Percentiles rank a stretch among this genome's conserved stretches.
These are phyloP conservation scores for Plasmodium gonderi DNA, from an alignment of 169 alveolate species.

Conservation along the genomic window DNA sequence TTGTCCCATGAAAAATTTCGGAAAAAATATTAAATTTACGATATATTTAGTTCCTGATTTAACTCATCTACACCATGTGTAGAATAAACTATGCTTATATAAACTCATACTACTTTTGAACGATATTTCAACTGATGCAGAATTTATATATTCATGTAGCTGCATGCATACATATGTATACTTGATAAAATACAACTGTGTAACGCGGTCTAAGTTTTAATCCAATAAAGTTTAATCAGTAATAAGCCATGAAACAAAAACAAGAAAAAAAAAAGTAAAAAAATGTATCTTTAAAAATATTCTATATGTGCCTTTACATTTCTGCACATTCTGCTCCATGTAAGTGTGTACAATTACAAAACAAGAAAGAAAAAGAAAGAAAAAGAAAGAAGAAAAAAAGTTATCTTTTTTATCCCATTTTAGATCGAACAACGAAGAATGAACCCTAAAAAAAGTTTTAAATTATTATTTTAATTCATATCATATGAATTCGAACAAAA, in stretches of 20 bases:
- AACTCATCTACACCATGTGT: not conserved
- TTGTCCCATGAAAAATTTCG: not conserved
- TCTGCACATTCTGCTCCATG: not conserved
- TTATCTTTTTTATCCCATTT: conserved; percentile 18
- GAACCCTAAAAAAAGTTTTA: conserved; percentile 49
- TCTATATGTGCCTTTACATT: not conserved
- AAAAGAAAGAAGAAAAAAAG: too few species aligned
- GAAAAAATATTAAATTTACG: not conserved
- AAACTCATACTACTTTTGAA: not conserved
- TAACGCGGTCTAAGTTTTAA: not conserved
- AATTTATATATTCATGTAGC: not conserved
- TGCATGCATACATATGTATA: not conserved
- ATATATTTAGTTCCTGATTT: not conserved
- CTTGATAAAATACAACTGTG: not conserved
- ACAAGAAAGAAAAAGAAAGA: conserved; percentile 2
- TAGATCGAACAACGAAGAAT: conserved; percentile 32
- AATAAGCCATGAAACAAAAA: not conserved
- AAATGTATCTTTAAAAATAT: not conserved
- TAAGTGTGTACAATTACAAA: not conserved
- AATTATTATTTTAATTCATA: not conserved
- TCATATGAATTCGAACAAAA: not conserved
- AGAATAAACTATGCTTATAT: not conserved
- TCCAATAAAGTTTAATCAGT: not conserved
- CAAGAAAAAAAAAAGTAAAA: not conserved
- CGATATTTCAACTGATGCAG: not conserved